Conservation (phyloP, 176 grass and related monocot species). For the Aegilops tauschii region DNA sequence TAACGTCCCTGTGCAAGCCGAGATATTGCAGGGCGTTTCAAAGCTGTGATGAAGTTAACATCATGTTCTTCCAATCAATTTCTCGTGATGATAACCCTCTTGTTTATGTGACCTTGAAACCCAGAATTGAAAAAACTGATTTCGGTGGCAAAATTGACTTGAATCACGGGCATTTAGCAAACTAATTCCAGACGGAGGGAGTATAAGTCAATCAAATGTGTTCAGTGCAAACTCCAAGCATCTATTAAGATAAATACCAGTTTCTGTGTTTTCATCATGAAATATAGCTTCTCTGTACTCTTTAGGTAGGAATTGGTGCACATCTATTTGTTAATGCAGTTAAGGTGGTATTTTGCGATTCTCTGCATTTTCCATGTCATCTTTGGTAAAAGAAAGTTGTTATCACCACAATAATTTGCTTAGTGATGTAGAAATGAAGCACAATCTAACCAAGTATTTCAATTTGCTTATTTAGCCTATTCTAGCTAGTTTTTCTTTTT, state of each 20-base stretch:
- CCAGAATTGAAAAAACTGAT: background rate
- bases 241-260: background rate
- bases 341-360: background rate
- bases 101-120: conserved; percentile 2
- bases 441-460: background rate
- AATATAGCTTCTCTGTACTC: background rate
- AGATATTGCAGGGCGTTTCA: background rate
- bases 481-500: background rate
- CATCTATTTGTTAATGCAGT: background rate
- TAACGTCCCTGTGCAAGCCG: background rate
- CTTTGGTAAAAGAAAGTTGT: conserved; percentile 3
- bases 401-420: background rate
- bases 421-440: background rate
- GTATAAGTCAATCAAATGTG: background rate
- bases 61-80: background rate
- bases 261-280: background rate
- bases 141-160: background rate
- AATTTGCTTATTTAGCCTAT: background rate
- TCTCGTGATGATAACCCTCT: background rate
- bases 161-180: background rate
- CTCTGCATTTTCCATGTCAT: background rate
- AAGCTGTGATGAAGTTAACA: background rate
- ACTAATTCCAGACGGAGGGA: too few relatives aligned
- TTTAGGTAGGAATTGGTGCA: background rate
- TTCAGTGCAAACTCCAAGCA: background rate